Conservation (phyloP, 345 rosid genomes). For the Moricandia arvensis region DNA sequence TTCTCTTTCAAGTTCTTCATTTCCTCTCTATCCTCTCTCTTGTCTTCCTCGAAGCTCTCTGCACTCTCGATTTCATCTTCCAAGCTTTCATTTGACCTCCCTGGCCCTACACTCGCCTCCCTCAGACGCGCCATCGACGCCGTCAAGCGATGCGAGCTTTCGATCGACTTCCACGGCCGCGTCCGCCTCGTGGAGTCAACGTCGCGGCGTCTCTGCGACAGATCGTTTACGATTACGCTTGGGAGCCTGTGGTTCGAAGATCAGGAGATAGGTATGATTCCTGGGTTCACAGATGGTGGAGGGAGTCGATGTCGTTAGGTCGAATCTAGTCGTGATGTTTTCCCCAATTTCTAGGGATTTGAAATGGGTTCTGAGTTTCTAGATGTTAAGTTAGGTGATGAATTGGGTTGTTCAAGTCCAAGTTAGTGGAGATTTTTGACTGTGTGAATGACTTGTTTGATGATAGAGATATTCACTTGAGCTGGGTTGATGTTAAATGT, state of each 20-base stretch:
- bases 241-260: conserved; percentile 59
- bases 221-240: conserved; percentile 76
- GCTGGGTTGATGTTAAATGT: conserved; percentile 65
- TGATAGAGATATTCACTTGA: conserved; percentile 66
- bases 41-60: conserved; percentile 80
- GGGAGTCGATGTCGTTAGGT: conserved; percentile 36
- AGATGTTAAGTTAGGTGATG: conserved; percentile 38
- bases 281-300: conserved; percentile 17
- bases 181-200: conserved; percentile 39
- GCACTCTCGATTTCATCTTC: conserved; percentile 45
- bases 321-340: conserved; percentile 75
- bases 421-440: conserved; percentile 46
- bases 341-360: conserved; percentile 52
- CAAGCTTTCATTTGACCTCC: conserved; percentile 67
- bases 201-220: conserved; percentile 61
- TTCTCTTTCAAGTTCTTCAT: conserved; percentile 83
- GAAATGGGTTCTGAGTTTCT: conserved; percentile 52
- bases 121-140: conserved; percentile 44
- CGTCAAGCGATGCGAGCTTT: conserved; percentile 6
- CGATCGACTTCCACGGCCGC: neutral
- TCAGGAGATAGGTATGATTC: conserved; percentile 39
- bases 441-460: conserved; percentile 58
- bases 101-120: conserved; percentile 49
- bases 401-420: conserved; percentile 39
- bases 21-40: conserved; percentile 85